Evolutionary conservation across 148 eudicot species (phyloP).

Genomic region (Fallopia convolvulus): DNA sequence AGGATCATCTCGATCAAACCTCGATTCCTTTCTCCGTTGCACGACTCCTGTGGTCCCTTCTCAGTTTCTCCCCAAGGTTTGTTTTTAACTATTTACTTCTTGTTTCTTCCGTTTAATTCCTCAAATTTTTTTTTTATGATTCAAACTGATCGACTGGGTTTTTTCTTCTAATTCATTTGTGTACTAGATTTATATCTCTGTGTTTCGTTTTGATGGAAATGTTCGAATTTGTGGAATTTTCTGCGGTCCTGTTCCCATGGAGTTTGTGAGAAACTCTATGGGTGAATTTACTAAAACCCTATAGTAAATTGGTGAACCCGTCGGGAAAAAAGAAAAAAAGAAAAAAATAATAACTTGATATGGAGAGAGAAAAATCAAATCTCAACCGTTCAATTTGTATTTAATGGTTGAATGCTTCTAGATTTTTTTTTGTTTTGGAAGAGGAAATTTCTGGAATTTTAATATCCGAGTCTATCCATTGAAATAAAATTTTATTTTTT

Average conservation of each 20-base stretch:
- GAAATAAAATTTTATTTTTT: background rate
- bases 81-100: background rate
- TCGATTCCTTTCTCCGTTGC: constrained; percentile 12
- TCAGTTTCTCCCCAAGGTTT: constrained; percentile 13
- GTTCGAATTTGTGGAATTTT: background rate
- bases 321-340: no score
- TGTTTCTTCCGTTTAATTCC: background rate
- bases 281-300: no score
- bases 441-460: background rate
- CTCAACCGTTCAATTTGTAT: no score
- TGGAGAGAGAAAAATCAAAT: no score
- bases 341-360: no score
- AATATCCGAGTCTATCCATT: background rate
- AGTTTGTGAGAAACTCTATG: no score
- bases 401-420: background rate
- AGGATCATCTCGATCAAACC: background rate
- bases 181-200: background rate
- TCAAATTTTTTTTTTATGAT: background rate
- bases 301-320: no score
- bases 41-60: constrained; percentile 9
- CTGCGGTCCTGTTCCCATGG: no score
- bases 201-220: background rate
- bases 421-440: background rate
- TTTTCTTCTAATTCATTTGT: background rate
- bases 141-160: background rate